Base-by-base conservation (phyloP, 2,329 filamentous ascomycete genomes). In the Sphaceloma murrayae region DNA sequence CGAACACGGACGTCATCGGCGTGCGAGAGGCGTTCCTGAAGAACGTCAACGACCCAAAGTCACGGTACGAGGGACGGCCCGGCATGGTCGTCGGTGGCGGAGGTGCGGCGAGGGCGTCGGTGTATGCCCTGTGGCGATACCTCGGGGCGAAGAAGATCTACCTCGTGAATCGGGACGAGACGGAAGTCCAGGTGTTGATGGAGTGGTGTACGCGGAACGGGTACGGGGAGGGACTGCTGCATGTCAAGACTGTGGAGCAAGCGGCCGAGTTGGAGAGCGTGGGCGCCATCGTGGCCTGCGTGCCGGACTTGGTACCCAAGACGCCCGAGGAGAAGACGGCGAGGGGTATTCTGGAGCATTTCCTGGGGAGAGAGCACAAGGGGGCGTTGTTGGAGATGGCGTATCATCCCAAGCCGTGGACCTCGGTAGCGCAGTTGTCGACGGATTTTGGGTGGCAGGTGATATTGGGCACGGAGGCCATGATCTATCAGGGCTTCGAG, bases 1-100 rank as follows among this genome's bases (percentile, higher is more conserved):
- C 83, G 32, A 89, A 91, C 66, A 89, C 85, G 3, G 85, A 91
- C 62, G 82, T 82, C 48, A 72, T 86, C 46, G 85, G 85, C 21
- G 80, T 89, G 49, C 73, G 82, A 16, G 82, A 88, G 56, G 75
- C 80, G 3, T 82, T 89, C 53, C 62, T 64, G 50, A 56, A 65
- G 24, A 68, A 68, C 48, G 55, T 67, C 8, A 34, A 62, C 4
- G 55, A 66, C 42, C 62, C 72, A 10, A 50, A 58, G 10, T 11
- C 19, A 11, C 58, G 65, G 33, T 76, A 77, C 56, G 69, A 74
- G 53, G 68, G 69, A 48, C 70, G 73, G 22, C 81, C 83, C 0
- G 85, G 74, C 1, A 70, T 89, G 48, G 77, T 89, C 13, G 71
- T 89, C 34, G 85, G 85, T 21, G 83, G 82, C 3, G 85, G 85